Base-by-base conservation (phyloP, 2,329 filamentous ascomycete genomes). In the Scedosporium dehoogii region DNA sequence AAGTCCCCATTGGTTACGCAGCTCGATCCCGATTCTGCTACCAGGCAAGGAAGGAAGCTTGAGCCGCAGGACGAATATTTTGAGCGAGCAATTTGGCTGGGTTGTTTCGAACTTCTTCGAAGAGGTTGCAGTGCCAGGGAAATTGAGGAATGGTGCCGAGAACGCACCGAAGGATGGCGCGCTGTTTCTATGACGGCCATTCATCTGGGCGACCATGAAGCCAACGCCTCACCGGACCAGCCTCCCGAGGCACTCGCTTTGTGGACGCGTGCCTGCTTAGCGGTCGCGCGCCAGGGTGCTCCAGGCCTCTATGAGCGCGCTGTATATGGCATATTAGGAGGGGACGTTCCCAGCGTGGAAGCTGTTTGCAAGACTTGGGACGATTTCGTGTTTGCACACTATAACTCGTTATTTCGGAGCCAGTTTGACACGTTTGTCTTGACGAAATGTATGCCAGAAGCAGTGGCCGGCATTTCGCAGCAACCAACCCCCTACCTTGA, bases 41-140 rank as follows among this genome's bases (percentile, higher is more conserved):
- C 86, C 44, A 85, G 94, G 64, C 92, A 97, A 73, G 82, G 81
- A 58, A 85, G 90, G 61, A 85, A 82, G 59, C 78, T 97, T 48
- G 89, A 96, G 70, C 84, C 86, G 25, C 85, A 92, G 68, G 94
- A 99, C 70, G 86, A 91, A 66, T 92, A 87, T 69, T 94, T 93
- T 65, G 94, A 99, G 76, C 85, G 88, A 61, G 89, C 92, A 2
- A 90, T 96, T 57, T 97, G 94, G 92, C 82, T 92, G 64, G 89
- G 90, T n/a, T 94, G 91, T 74, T 97, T 92, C 78, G 91, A 96
- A 73, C 90, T 96, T 79, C 79, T 99, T 60, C 86, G 93, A 58
- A 86, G 92, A 56, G 94, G 94, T n/a, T 87, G 85, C 67, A 85
- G 81, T 65, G 85, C 89, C 75, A 75, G 82, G 7, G 84, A 89